These are phyloP conservation scores for Leishmania major DNA, from an alignment of 208 protist species.

Conservation along the genomic window DNA sequence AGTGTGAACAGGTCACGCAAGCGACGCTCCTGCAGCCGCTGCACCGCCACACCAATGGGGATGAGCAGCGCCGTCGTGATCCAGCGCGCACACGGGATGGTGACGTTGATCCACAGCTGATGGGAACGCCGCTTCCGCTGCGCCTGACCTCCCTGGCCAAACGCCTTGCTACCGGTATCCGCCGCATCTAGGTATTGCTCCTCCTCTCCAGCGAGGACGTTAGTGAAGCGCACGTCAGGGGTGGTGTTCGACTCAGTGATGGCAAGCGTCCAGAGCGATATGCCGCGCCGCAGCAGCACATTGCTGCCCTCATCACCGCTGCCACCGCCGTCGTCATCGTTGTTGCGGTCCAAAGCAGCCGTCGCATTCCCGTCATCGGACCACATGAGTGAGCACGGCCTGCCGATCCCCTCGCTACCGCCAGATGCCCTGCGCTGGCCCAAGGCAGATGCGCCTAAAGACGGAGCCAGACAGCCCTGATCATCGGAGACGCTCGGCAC, in stretches of 20 bases:
- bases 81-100: slow-evolving; percentile 79
- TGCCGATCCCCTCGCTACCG: background rate
- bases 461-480: background rate
- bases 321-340: slow-evolving; percentile 2
- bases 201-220: slow-evolving; percentile 11
- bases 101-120: slow-evolving; percentile 68
- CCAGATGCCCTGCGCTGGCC: background rate
- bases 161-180: background rate
- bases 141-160: background rate
- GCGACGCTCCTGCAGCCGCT: slow-evolving; percentile 66
- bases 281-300: slow-evolving; percentile 14
- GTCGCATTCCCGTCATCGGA: background rate
- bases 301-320: background rate
- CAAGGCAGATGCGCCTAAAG: background rate
- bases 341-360: background rate
- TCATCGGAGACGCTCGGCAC: background rate
- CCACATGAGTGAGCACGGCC: background rate
- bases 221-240: slow-evolving; percentile 29
- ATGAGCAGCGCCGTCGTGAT: slow-evolving; percentile 75
- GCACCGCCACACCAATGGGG: slow-evolving; percentile 67
- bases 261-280: slow-evolving; percentile 19
- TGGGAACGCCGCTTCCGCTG: slow-evolving; percentile 9
- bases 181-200: background rate
- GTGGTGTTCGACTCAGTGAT: slow-evolving; percentile 21
- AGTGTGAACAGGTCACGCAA: slow-evolving; percentile 41